A percentile compares a stretch with the other conserved stretches of the same genome.
Conservation (phyloP, 2,329 filamentous ascomycete species). For the Diaporthe capsici region DNA sequence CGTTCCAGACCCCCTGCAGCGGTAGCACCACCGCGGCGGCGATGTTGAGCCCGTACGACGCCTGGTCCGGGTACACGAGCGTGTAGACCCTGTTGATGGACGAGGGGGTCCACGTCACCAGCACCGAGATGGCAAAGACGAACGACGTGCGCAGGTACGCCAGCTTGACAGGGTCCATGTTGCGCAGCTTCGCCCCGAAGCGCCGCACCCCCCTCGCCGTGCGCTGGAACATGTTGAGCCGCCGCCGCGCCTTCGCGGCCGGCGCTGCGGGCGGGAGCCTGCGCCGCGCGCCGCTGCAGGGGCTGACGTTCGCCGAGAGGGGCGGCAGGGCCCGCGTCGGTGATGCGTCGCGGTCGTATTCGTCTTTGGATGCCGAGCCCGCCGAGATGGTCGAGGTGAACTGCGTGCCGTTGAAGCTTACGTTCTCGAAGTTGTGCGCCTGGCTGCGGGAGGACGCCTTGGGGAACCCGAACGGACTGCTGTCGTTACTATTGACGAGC, state of each 20-base stretch:
- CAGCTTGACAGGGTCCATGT: conserved; percentile 70
- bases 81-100: conserved; percentile 82
- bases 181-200: conserved; percentile 52
- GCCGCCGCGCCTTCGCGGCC: not conserved
- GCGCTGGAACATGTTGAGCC: conserved; percentile 41
- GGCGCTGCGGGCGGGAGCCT: not conserved
- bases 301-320: conserved; percentile 22
- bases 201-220: conserved; percentile 31
- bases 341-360: conserved; percentile 30
- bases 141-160: conserved; percentile 73
- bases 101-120: conserved; percentile 75
- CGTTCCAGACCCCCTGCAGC: conserved; percentile 86
- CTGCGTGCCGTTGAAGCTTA: conserved; percentile 40
- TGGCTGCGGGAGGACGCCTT: not conserved
- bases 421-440: conserved; percentile 31
- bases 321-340: conserved; percentile 27
- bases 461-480: not conserved
- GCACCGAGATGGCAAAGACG: conserved; percentile 71
- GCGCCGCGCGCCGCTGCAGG: not conserved
- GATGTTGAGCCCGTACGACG: conserved; percentile 76
- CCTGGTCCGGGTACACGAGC: conserved; percentile 66
- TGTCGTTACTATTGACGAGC: conserved; percentile 25
- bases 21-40: conserved; percentile 80
- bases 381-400: conserved; percentile 37
- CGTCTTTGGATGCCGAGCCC: not conserved